Percentiles rank a stretch among this genome's conserved stretches.
These are phyloP conservation scores for Sclerotinia borealis DNA, from an alignment of 2,329 filamentous ascomycete species.

Conservation along the genomic window DNA sequence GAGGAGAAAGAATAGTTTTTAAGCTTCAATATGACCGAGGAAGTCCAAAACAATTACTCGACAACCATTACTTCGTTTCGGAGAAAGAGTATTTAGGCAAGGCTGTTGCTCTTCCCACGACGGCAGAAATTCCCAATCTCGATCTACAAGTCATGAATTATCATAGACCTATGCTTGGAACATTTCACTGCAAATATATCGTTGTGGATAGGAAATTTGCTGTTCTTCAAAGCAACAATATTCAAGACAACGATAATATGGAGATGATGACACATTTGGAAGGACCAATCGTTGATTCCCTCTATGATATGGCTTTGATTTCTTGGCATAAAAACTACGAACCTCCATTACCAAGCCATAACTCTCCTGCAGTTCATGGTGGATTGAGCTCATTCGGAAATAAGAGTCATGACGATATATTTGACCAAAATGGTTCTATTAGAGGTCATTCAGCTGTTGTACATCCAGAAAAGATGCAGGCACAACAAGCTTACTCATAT, in stretches of 20 bases:
- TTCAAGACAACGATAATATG: slow-evolving; percentile 71
- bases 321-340: slow-evolving; percentile 62
- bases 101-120: slow-evolving; percentile 53
- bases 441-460: slow-evolving; percentile 25
- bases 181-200: slow-evolving; percentile 74
- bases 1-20: slow-evolving; percentile 54
- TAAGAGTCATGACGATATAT: slow-evolving; percentile 26
- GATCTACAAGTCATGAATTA: slow-evolving; percentile 69
- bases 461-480: slow-evolving; percentile 15
- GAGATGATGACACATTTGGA: slow-evolving; percentile 77
- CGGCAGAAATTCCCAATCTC: slow-evolving; percentile 62
- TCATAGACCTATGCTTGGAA: slow-evolving; percentile 64
- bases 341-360: slow-evolving; percentile 51
- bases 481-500: slow-evolving; percentile 20
- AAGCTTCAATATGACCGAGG: slow-evolving; percentile 74
- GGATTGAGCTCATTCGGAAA: slow-evolving; percentile 20
- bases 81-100: slow-evolving; percentile 52
- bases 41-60: slow-evolving; percentile 54
- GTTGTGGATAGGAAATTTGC: slow-evolving; percentile 67
- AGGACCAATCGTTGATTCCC: slow-evolving; percentile 67
- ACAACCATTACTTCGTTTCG: slow-evolving; percentile 57
- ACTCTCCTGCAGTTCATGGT: slow-evolving; percentile 41
- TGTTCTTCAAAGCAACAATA: slow-evolving; percentile 71
- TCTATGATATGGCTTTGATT: slow-evolving; percentile 69
- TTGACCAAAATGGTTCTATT: slow-evolving; percentile 30